These are phyloP conservation scores for Xylariaceae sp. DNA, from an alignment of 2,329 filamentous ascomycete genomes.

Conservation along the genomic window DNA sequence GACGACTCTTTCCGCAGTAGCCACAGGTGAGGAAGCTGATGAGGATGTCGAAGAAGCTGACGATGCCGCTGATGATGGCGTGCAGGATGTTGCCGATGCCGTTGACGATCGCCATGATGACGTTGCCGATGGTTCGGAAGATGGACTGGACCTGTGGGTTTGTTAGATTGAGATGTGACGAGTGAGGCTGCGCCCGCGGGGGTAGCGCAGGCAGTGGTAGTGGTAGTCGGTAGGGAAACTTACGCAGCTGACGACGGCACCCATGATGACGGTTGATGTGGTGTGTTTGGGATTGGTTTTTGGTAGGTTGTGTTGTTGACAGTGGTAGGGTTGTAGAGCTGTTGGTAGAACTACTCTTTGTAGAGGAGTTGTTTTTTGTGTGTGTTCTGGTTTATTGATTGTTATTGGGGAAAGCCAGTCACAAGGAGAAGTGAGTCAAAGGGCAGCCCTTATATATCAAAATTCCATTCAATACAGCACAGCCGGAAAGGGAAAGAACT, in stretches of 20 bases:
- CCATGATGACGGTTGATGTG: conserved; percentile 57
- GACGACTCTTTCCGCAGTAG: conserved; percentile 33
- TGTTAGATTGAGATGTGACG: conserved; percentile 21
- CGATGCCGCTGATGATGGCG: conserved; percentile 66
- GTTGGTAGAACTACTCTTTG: background rate
- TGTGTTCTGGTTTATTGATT: background rate
- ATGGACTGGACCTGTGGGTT: conserved; percentile 52
- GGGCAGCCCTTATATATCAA: too few species aligned
- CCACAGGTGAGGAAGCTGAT: conserved; percentile 64
- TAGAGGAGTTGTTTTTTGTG: background rate
- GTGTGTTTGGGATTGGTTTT: conserved; percentile 4
- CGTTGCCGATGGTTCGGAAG: conserved; percentile 63
- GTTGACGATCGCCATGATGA: conserved; percentile 66
- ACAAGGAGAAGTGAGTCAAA: background rate
- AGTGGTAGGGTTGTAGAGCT: conserved; percentile 3
- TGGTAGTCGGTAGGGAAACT: conserved; percentile 34
- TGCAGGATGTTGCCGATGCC: conserved; percentile 63
- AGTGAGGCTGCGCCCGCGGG: background rate
- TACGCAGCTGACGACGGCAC: conserved; percentile 82
- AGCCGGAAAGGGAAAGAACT: conserved; percentile 3
- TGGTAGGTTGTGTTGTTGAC: conserved; percentile 10
- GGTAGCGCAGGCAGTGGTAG: background rate
- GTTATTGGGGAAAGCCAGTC: background rate
- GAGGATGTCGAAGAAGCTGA: conserved; percentile 63
- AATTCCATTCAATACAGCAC: too few species aligned